These are phyloP conservation scores for Xylariales sp. DNA, from an alignment of 2,329 filamentous ascomycete genomes.

Conservation along the genomic window DNA sequence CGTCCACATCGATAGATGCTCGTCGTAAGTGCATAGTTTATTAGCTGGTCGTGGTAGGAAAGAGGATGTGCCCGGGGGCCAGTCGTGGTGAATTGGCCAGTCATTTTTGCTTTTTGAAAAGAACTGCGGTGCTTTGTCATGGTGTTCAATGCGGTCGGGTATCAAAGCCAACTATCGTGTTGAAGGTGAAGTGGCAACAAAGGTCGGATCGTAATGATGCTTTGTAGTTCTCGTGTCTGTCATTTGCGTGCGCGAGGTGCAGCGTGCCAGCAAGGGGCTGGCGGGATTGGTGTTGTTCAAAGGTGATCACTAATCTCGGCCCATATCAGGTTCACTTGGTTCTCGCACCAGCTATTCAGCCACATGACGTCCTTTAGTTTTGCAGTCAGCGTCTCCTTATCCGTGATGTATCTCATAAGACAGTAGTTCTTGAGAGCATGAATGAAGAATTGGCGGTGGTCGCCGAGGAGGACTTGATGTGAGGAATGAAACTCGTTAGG, in stretches of 20 bases:
- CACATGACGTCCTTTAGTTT: constrained; percentile 47
- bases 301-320: constrained; percentile 42
- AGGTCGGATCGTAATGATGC: constrained; percentile 15
- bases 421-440: constrained; percentile 47
- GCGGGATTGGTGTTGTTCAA: constrained; percentile 21
- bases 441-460: constrained; percentile 49
- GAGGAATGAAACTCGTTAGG: constrained; percentile 30
- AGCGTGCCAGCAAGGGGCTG: background rate
- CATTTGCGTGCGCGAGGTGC: background rate
- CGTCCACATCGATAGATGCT: background rate
- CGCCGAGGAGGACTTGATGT: constrained; percentile 37
- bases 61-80: constrained; percentile 3
- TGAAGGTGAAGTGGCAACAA: constrained; percentile 10
- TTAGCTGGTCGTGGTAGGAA: constrained; percentile 17
- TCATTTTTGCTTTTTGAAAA: constrained; percentile 6
- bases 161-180: constrained; percentile 20
- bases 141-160: constrained; percentile 13
- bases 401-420: constrained; percentile 42
- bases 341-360: constrained; percentile 50
- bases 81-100: background rate
- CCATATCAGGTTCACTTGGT: constrained; percentile 48
- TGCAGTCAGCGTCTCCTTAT: constrained; percentile 41
- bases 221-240: background rate
- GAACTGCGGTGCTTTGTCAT: constrained; percentile 18
- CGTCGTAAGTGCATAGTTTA: constrained; percentile 9